Evolutionary conservation across 2,329 filamentous ascomycete genomes (phyloP), one percentile per base, ranked within the genome.

Genomic region (Exophiala sp.): DNA sequence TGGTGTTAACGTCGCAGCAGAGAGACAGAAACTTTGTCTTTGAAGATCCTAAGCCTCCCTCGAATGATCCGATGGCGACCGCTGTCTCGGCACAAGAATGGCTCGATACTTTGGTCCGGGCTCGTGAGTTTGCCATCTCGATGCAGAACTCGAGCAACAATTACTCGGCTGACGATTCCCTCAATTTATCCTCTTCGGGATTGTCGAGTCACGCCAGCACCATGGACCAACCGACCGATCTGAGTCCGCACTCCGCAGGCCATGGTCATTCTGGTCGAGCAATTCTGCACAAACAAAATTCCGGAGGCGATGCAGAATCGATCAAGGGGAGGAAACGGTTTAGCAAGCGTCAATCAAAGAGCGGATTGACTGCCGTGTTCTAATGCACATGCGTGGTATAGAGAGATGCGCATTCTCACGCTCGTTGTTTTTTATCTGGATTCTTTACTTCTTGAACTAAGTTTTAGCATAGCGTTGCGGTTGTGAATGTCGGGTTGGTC

Each of bases 311-410:
- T 61, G 69, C 71, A 44, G 79, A 81, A 47, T 80, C 78, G n/a
- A 64, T 78, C 12, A 83, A 82, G 67, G 79, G 79, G 45, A 76
- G 78, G 62, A 84, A 84, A 66, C 72, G 82, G 45, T 97, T 96
- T 72, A 96, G 91, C 74, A 94, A 94, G 73, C 81, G 92, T 63
- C 90, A 96, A 72, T 95, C 89, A 12, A 95, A 95, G 74, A 96
- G 90, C 69, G 91, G 92, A n/a, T 80, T 96, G 45, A 90, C 90
- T 24, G 88, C 91, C 45, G 88, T 89, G 47, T 96, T 96, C 68
- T 95, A 70, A 71, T 54, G 1, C 24, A 47, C 54, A 20, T 16
- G 32, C 36, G 48, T 16, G 43, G 33, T 24, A 9, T 29, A 39
- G 5, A 20, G 8, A 34, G 9, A 14, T 9, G 14, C 45, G 8